Percentiles rank a stretch among this genome's conserved stretches.
Evolutionary conservation across 2,329 filamentous ascomycete genomes (phyloP).

Genomic region (Aspergillus jensenii): DNA sequence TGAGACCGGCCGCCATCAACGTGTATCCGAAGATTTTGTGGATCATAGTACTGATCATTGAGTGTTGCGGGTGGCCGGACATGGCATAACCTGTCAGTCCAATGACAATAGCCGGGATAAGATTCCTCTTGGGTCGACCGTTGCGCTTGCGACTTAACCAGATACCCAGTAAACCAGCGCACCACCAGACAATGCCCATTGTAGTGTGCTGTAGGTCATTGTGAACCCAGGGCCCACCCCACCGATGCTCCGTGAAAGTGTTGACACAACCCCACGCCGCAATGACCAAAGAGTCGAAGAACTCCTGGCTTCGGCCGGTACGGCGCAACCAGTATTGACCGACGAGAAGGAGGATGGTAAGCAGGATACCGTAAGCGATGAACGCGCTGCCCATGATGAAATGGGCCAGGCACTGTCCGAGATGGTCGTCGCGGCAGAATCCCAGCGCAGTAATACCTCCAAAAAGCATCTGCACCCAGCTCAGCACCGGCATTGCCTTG

Average conservation of each 20-base stretch:
- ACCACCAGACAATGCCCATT: constrained; percentile 99
- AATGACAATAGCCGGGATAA: constrained; percentile 89
- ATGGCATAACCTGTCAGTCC: constrained; percentile 93
- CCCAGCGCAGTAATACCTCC: constrained; percentile 89
- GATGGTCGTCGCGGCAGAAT: constrained; percentile 88
- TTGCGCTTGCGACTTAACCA: constrained; percentile 86
- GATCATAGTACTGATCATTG: constrained; percentile 82
- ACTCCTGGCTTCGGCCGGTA: constrained; percentile 87
- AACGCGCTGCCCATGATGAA: constrained; percentile 99
- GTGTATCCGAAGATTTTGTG: constrained; percentile 92
- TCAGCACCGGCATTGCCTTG: constrained; percentile 79
- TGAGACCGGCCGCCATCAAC: constrained; percentile 82
- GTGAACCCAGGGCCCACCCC: constrained; percentile 83
- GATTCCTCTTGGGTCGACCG: constrained; percentile 84
- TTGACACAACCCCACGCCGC: constrained; percentile 96
- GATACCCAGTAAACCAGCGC: constrained; percentile 82
- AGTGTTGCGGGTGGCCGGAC: constrained; percentile 82
- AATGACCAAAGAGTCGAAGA: constrained; percentile 90
- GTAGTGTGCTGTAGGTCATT: constrained; percentile 97
- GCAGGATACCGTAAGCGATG: constrained; percentile 85
- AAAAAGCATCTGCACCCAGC: constrained; percentile 94
- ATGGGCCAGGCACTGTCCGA: constrained; percentile 90
- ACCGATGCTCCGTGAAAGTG: constrained; percentile 95
- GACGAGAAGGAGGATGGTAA: constrained; percentile 82
- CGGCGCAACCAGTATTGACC: constrained; percentile 84